Percentiles rank a stretch among this genome's conserved stretches.
These are phyloP conservation scores for Cercospora brassicicola DNA, from an alignment of 2,329 filamentous ascomycete species.

Conservation along the genomic window DNA sequence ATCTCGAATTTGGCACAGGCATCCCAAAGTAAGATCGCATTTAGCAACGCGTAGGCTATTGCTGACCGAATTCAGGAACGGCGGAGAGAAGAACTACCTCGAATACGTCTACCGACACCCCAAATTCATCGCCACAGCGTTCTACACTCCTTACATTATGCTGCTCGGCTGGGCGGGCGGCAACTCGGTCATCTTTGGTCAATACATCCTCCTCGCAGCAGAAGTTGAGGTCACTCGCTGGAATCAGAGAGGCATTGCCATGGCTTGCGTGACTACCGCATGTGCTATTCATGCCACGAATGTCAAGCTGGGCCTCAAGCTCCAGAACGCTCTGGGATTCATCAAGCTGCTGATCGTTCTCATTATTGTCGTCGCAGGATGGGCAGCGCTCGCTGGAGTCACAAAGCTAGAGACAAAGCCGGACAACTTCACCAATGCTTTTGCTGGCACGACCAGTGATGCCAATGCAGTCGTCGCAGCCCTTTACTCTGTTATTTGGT, in stretches of 20 bases:
- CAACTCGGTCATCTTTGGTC: constrained; percentile 59
- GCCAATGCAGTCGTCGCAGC: constrained; percentile 57
- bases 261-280: constrained; percentile 44
- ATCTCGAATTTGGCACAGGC: constrained; percentile 56
- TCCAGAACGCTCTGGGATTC: constrained; percentile 54
- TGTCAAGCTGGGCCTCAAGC: constrained; percentile 42
- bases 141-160: constrained; percentile 64
- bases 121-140: constrained; percentile 62
- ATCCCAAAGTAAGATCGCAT: background rate
- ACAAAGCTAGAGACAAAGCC: constrained; percentile 42
- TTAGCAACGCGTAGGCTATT: constrained; percentile 35
- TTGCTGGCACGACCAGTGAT: constrained; percentile 49
- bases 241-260: constrained; percentile 66
- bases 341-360: constrained; percentile 62
- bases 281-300: constrained; percentile 57
- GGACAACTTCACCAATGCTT: constrained; percentile 59
- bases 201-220: constrained; percentile 62
- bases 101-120: constrained; percentile 67
- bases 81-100: constrained; percentile 65
- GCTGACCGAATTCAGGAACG: constrained; percentile 32
- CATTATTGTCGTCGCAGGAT: constrained; percentile 54
- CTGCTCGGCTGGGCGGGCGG: constrained; percentile 65
- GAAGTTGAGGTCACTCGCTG: constrained; percentile 55
- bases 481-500: constrained; percentile 53
- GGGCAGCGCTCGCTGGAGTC: constrained; percentile 62